These are phyloP conservation scores for Phytopythium aichiense DNA, from an alignment of 352 stramenopile genomes.

Conservation along the genomic window DNA sequence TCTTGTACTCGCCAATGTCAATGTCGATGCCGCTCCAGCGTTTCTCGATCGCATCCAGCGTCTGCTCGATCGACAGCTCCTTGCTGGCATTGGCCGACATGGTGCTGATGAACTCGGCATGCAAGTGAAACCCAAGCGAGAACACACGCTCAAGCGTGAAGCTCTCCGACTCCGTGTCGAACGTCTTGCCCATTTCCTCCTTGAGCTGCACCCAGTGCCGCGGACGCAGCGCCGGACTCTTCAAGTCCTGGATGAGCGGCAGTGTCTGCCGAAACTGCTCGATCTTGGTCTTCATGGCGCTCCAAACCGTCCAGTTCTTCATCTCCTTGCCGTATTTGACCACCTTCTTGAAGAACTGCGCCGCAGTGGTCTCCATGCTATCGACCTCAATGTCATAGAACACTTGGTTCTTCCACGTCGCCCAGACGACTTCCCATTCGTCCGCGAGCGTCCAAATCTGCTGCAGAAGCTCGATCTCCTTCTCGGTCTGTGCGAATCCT, in stretches of 20 bases:
- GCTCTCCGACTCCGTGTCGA: conserved; percentile 64
- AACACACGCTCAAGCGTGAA: conserved; percentile 89
- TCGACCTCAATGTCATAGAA: conserved; percentile 92
- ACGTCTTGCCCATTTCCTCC: conserved; percentile 82
- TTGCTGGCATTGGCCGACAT: conserved; percentile 90
- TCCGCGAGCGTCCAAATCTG: conserved; percentile 89
- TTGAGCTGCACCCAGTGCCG: conserved; percentile 90
- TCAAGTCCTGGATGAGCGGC: conserved; percentile 92
- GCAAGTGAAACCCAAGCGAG: conserved; percentile 82
- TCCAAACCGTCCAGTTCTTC: conserved; percentile 90
- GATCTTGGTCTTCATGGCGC: conserved; percentile 91
- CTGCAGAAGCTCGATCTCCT: conserved; percentile 86
- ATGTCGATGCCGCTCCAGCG: conserved; percentile 88
- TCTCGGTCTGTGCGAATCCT: conserved; percentile 80
- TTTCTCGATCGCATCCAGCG: conserved; percentile 81
- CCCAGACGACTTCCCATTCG: conserved; percentile 89
- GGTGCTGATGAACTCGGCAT: conserved; percentile 90
- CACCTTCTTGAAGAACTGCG: conserved; percentile 91
- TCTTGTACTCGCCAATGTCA: conserved; percentile 91
- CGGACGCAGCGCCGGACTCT: conserved; percentile 83
- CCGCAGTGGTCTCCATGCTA: conserved; percentile 87
- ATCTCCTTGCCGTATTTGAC: conserved; percentile 92
- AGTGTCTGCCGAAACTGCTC: conserved; percentile 91
- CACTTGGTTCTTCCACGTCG: conserved; percentile 89
- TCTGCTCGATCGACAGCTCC: conserved; percentile 91